Conservation (phyloP, 169 alveolate species). For the Cryptosporidium viatorum region DNA sequence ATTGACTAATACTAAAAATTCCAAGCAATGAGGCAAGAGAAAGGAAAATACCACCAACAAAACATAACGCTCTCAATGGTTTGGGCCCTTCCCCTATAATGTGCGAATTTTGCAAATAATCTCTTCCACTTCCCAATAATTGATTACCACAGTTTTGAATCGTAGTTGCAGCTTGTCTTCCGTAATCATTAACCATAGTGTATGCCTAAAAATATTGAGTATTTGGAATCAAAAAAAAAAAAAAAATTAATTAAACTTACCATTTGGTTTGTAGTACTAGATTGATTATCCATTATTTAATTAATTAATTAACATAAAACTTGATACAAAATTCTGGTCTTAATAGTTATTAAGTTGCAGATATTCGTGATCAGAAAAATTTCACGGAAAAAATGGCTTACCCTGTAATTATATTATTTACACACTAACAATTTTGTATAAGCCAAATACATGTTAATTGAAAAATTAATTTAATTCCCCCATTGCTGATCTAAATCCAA, state of each 20-base stretch:
- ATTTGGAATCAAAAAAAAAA: neutral
- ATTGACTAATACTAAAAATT: constrained; percentile 63
- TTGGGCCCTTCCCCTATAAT: constrained; percentile 72
- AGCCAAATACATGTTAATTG: constrained; percentile 14
- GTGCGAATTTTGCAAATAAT: constrained; percentile 66
- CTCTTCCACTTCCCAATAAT: constrained; percentile 64
- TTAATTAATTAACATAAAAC: neutral
- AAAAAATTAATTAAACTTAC: constrained; percentile 16
- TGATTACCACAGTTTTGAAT: constrained; percentile 73
- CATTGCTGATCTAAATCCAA: constrained; percentile 45
- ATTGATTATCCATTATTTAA: constrained; percentile 40
- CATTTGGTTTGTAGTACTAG: constrained; percentile 33
- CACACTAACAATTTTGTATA: neutral
- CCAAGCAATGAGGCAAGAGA: constrained; percentile 71
- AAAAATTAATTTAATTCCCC: neutral
- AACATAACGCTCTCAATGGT: constrained; percentile 71
- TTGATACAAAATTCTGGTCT: neutral
- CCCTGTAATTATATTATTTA: neutral
- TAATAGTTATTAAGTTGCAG: neutral
- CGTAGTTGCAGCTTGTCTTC: constrained; percentile 74
- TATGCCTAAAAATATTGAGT: constrained; percentile 35
- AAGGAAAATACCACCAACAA: constrained; percentile 71
- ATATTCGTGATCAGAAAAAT: neutral
- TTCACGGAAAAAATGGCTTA: neutral
- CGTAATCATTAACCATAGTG: constrained; percentile 70